Conservation (phyloP, 2,329 filamentous ascomycete species). For the Ophiosphaerella narmari region DNA sequence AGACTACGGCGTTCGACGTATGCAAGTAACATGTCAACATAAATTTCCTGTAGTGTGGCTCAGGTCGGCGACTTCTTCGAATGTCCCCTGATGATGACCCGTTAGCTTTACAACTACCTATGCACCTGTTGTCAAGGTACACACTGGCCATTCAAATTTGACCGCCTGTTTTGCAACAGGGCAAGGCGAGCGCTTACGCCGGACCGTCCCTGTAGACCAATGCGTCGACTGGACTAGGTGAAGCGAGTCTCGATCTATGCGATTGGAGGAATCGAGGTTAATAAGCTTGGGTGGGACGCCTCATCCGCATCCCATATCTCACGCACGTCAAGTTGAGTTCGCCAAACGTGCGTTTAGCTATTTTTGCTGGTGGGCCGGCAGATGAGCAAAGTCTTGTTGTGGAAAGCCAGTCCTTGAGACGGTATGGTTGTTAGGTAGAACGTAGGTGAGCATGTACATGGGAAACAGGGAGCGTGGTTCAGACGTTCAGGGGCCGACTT, state of each 20-base stretch:
- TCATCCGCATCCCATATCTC: not conserved
- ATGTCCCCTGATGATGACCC: not conserved
- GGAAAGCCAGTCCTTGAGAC: no score
- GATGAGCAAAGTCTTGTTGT: not conserved
- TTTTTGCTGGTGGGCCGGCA: no score
- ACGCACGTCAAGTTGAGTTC: not conserved
- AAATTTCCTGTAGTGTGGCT: slow-evolving; percentile 25
- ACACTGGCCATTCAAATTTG: not conserved
- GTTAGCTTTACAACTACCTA: not conserved
- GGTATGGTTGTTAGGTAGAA: no score
- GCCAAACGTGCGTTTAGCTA: no score
- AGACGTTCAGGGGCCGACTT: no score
- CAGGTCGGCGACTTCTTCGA: slow-evolving; percentile 33
- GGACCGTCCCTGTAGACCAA: not conserved
- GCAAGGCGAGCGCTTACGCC: not conserved
- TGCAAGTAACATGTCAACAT: slow-evolving; percentile 11
- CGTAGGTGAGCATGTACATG: no score
- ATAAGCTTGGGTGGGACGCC: slow-evolving; percentile 1
- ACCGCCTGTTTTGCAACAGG: slow-evolving; percentile 6
- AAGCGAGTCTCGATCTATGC: slow-evolving; percentile 1
- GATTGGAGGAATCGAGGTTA: not conserved
- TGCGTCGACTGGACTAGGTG: not conserved
- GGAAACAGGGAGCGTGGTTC: no score
- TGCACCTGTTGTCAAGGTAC: not conserved
- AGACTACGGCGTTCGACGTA: not conserved